A percentile compares a stretch with the other conserved stretches of the same genome.
phyloP scores from a whole-genome alignment of 176 grass and related monocot species.

The Saccharum spontaneum region DNA sequence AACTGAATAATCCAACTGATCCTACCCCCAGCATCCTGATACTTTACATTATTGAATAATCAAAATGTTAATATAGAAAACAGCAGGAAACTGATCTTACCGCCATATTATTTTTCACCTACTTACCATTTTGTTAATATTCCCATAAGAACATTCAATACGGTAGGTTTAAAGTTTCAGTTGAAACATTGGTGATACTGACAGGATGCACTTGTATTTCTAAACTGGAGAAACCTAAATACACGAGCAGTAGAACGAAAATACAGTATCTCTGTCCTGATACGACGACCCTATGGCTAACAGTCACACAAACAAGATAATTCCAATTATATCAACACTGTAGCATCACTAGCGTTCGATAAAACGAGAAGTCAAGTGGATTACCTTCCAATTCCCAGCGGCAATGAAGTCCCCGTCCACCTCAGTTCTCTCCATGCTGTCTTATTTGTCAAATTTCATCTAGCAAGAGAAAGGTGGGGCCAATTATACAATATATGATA shows the following conservation, averaged over 20 bases:
- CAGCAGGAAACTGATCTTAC: neutral
- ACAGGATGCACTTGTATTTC: neutral
- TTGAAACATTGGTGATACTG: neutral
- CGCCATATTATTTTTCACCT: neutral
- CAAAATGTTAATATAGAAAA: neutral
- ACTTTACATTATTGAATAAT: neutral
- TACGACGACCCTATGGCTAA: neutral
- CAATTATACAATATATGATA: conserved; percentile 17
- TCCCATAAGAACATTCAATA: neutral
- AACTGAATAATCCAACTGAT: conserved; percentile 28
- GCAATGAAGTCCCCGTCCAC: conserved; percentile 48
- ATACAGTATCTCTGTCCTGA: neutral
- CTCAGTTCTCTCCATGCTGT: conserved; percentile 59
- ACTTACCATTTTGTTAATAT: conserved; percentile 7
- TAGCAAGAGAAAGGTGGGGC: conserved; percentile 3
- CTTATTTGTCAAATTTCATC: conserved; percentile 59
- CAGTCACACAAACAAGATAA: conserved; percentile 10
- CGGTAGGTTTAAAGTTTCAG: neutral
- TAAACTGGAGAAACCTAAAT: neutral
- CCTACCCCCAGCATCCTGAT: neutral
- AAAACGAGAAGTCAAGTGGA: conserved; percentile 7
- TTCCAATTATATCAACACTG: neutral
- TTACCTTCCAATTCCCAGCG: conserved; percentile 72
- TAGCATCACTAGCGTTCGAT: neutral
- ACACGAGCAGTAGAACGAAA: neutral